These are phyloP conservation scores for Theobroma grandiflorum DNA, from an alignment of 441 rosid genomes.

Conservation along the genomic window DNA sequence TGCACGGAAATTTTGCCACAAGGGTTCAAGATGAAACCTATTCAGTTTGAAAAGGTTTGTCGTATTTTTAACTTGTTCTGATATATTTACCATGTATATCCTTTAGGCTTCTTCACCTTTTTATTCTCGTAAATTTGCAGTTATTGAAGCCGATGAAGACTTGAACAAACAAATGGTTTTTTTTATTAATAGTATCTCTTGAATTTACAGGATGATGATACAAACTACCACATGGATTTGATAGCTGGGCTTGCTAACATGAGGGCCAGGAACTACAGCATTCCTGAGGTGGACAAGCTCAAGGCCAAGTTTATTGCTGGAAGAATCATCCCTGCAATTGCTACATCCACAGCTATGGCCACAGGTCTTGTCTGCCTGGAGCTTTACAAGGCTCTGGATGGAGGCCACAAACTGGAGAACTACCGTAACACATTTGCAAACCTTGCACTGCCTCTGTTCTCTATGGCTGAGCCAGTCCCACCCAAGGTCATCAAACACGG, in stretches of 20 bases:
- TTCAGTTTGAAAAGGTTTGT: slow-evolving; percentile 95
- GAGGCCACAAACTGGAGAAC: slow-evolving; percentile 83
- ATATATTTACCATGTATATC: not conserved
- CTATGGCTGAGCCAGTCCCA: slow-evolving; percentile 97
- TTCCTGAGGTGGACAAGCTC: slow-evolving; percentile 96
- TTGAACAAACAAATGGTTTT: not conserved
- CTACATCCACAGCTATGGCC: slow-evolving; percentile 97
- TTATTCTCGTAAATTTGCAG: not conserved
- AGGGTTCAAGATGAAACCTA: slow-evolving; percentile 87
- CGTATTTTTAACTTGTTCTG: not conserved
- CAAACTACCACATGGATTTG: slow-evolving; percentile 97
- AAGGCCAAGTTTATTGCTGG: slow-evolving; percentile 99
- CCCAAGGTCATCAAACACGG: slow-evolving; percentile 84
- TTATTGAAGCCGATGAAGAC: not conserved
- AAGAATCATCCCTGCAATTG: slow-evolving; percentile 97
- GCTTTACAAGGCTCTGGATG: slow-evolving; percentile 89
- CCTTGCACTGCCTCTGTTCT: slow-evolving; percentile 88
- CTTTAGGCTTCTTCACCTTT: not conserved
- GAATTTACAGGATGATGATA: slow-evolving; percentile 80
- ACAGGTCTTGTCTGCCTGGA: slow-evolving; percentile 97
- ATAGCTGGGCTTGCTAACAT: slow-evolving; percentile 97
- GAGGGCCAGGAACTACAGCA: slow-evolving; percentile 98
- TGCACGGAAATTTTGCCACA: slow-evolving; percentile 60
- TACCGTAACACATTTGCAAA: slow-evolving; percentile 98
- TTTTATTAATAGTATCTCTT: not conserved